phyloP scores from a whole-genome alignment of 2,329 filamentous ascomycete species.

The Apiospora hydei region DNA sequence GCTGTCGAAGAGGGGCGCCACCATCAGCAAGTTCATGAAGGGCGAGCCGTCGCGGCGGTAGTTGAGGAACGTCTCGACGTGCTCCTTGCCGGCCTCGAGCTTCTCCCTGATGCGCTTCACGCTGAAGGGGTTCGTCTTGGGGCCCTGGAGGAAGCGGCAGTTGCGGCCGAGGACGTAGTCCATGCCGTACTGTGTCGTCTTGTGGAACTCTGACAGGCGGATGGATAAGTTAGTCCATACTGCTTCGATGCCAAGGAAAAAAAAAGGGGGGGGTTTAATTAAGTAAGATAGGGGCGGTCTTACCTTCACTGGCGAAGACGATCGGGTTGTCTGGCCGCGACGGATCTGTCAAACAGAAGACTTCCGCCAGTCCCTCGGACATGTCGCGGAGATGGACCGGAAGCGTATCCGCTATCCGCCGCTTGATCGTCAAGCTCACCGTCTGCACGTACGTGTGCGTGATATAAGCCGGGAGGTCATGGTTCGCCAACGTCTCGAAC shows the following conservation, averaged over 20 bases:
- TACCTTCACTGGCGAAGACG: slow-evolving; percentile 78
- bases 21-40: slow-evolving; percentile 80
- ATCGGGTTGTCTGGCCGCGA: slow-evolving; percentile 78
- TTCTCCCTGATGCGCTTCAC: slow-evolving; percentile 68
- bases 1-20: slow-evolving; percentile 74
- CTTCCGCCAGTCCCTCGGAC: slow-evolving; percentile 78
- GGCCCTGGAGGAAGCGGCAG: slow-evolving; percentile 80
- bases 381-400: slow-evolving; percentile 69
- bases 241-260: background rate
- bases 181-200: slow-evolving; percentile 78
- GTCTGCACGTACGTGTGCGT: slow-evolving; percentile 73
- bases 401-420: slow-evolving; percentile 71
- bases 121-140: slow-evolving; percentile 70
- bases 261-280: background rate
- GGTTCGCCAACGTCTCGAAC: slow-evolving; percentile 68
- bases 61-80: slow-evolving; percentile 78
- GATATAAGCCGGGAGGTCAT: slow-evolving; percentile 77
- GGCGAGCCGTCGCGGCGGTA: slow-evolving; percentile 79
- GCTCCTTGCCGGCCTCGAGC: slow-evolving; percentile 68
- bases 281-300: slow-evolving; percentile 25
- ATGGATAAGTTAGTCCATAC: background rate
- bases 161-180: slow-evolving; percentile 78
- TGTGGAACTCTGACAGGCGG: slow-evolving; percentile 67
- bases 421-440: slow-evolving; percentile 73
- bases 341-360: slow-evolving; percentile 80